Conservation (phyloP, 169 alveolate genomes). For the Cyclospora cayetanensis region DNA sequence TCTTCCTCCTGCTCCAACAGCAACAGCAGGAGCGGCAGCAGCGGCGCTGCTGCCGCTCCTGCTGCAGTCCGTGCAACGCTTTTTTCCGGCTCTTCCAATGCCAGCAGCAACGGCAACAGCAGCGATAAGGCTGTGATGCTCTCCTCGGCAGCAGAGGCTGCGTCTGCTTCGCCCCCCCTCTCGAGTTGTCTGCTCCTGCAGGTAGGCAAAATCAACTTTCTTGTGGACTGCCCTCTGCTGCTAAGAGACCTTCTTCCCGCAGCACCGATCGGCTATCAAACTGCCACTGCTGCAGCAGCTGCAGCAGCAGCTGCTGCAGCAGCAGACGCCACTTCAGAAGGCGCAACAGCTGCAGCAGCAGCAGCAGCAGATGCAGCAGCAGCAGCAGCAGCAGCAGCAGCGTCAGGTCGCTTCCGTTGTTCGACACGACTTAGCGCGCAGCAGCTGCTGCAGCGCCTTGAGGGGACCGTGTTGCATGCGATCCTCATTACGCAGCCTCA, state of each 20-base stretch:
- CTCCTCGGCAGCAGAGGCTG: slow-evolving; percentile 6
- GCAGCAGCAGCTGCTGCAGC: not conserved
- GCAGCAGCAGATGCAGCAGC: slow-evolving; percentile 22
- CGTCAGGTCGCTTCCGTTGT: not conserved
- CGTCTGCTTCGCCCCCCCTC: too few relatives aligned
- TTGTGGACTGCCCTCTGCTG: slow-evolving; percentile 42
- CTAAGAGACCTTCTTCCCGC: not conserved
- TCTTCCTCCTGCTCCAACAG: not conserved
- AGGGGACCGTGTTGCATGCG: not conserved
- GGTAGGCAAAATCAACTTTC: not conserved
- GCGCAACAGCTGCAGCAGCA: slow-evolving; percentile 14
- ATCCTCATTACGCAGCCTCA: slow-evolving; percentile 51
- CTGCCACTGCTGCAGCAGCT: slow-evolving; percentile 8
- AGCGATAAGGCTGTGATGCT: not conserved
- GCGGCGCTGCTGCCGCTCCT: too few relatives aligned
- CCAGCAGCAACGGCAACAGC: slow-evolving; percentile 9
- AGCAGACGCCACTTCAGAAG: not conserved
- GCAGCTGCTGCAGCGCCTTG: slow-evolving; percentile 52
- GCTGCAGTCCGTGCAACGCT: slow-evolving; percentile 3
- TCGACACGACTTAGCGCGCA: slow-evolving; percentile 1
- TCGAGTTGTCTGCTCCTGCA: slow-evolving; percentile 23
- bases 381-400: not conserved
- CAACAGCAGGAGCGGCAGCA: slow-evolving; percentile 4
- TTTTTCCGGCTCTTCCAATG: not conserved
- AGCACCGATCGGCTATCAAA: slow-evolving; percentile 21